Conservation (phyloP, 2,329 filamentous ascomycete species). For the Aspergillus carbonarius region DNA sequence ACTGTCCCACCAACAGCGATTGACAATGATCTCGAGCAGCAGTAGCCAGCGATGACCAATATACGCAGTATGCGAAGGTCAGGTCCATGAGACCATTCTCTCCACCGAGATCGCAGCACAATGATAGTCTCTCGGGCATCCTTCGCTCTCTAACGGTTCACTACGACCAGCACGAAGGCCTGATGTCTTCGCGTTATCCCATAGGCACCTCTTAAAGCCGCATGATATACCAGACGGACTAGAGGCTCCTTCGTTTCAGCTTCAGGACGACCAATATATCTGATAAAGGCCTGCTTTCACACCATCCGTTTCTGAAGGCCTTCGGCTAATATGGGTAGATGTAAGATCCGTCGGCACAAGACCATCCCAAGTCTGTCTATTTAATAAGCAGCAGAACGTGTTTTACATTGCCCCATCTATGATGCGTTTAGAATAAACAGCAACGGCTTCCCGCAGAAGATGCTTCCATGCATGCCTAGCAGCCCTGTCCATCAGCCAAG, state of each 20-base stretch:
- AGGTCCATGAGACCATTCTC: neutral
- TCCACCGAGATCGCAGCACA: neutral
- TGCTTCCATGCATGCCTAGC: slow-evolving; percentile 29
- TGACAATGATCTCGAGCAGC: neutral
- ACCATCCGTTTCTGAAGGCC: neutral
- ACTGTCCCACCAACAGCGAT: neutral
- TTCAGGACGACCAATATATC: neutral
- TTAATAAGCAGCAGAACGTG: slow-evolving; percentile 19
- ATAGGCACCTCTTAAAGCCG: neutral
- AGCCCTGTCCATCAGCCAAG: slow-evolving; percentile 25
- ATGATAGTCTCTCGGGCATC: neutral
- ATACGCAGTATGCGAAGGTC: neutral
- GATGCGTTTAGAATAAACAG: slow-evolving; percentile 32
- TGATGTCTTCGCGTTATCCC: no score
- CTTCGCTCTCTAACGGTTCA: neutral
- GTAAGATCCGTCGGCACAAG: neutral
- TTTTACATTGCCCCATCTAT: slow-evolving; percentile 44
- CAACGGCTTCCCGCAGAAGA: slow-evolving; percentile 28
- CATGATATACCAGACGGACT: neutral
- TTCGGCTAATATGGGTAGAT: neutral
- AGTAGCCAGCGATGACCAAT: neutral
- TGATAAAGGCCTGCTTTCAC: neutral
- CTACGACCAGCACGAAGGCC: no score
- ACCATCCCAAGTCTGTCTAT: neutral
- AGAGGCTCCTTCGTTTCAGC: neutral